Evolutionary conservation across 306 rosid species (phyloP).

Genomic region (Cercis canadensis): DNA sequence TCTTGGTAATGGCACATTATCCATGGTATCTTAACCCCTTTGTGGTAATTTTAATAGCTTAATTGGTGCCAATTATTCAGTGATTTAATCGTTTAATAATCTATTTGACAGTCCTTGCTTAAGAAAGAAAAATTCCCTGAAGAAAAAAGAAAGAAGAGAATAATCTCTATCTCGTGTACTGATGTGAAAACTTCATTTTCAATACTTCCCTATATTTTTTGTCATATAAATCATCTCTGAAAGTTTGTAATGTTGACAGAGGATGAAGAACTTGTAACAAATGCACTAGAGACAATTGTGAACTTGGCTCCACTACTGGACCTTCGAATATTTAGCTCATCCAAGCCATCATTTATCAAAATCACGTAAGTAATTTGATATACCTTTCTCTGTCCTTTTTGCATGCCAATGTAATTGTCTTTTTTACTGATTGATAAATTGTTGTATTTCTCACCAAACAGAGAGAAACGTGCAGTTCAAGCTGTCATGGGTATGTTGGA

Average conservation of each 20-base stretch:
- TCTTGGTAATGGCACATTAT: too few species aligned
- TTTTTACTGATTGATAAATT: slow-evolving; percentile 34
- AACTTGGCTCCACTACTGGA: slow-evolving; percentile 94
- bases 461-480: slow-evolving; percentile 90
- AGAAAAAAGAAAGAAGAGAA: too few species aligned
- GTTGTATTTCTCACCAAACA: slow-evolving; percentile 34
- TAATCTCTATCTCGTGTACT: too few species aligned
- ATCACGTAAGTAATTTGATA: slow-evolving; percentile 73
- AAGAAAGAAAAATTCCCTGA: too few species aligned
- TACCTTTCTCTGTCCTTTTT: neutral
- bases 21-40: too few species aligned
- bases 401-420: slow-evolving; percentile 23
- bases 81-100: too few species aligned
- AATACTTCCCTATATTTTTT: too few species aligned
- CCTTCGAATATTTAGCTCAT: slow-evolving; percentile 90
- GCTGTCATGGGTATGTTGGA: slow-evolving; percentile 94
- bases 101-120: too few species aligned
- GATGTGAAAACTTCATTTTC: too few species aligned
- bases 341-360: slow-evolving; percentile 90
- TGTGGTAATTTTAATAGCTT: too few species aligned
- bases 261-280: slow-evolving; percentile 99
- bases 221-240: too few species aligned
- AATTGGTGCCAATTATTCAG: too few species aligned
- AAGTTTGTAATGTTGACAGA: slow-evolving; percentile 57
- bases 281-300: slow-evolving; percentile 94